Conservation (phyloP, 108 stramenopile genomes). For the Cyclotella sp. region DNA sequence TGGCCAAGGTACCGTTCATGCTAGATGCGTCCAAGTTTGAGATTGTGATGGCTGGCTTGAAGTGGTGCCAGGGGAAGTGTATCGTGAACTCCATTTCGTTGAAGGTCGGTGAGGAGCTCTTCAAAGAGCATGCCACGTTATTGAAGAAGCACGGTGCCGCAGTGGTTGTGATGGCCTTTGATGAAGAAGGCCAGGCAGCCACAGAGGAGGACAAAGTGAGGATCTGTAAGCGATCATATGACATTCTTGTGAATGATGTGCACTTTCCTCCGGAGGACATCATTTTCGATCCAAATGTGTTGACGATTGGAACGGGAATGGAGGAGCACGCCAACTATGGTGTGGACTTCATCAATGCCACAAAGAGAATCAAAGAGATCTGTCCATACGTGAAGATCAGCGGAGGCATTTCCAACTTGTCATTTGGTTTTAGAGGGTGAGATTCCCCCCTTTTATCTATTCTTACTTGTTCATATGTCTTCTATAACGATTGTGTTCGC, state of each 20-base stretch:
- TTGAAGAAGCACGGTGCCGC: slow-evolving; percentile 97
- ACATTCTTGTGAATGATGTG: slow-evolving; percentile 95
- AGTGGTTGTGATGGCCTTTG: slow-evolving; percentile 99
- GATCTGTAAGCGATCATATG: slow-evolving; percentile 99
- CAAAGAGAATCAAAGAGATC: slow-evolving; percentile 92
- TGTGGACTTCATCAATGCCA: slow-evolving; percentile 98
- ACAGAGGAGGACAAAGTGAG: slow-evolving; percentile 96
- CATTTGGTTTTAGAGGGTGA: slow-evolving; percentile 97
- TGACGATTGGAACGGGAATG: slow-evolving; percentile 98
- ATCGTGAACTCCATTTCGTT: slow-evolving; percentile 98
- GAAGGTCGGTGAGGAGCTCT: slow-evolving; percentile 98
- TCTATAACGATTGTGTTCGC: too few relatives aligned
- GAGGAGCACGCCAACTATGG: slow-evolving; percentile 98
- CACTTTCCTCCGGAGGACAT: slow-evolving; percentile 99
- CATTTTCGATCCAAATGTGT: slow-evolving; percentile 98
- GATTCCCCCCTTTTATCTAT: too few relatives aligned
- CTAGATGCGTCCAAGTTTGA: slow-evolving; percentile 99
- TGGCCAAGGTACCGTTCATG: slow-evolving; percentile 98
- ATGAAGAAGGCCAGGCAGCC: slow-evolving; percentile 98
- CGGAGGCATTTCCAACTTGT: slow-evolving; percentile 98
- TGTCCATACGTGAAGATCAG: slow-evolving; percentile 98
- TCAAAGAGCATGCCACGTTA: slow-evolving; percentile 95
- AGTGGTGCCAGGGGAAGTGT: slow-evolving; percentile 98
- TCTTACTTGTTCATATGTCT: too few relatives aligned
- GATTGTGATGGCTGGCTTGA: slow-evolving; percentile 94